Evolutionary conservation across 495 filamentous ascomycete genomes (phyloP).

Genomic region (Entonaema liquescens): DNA sequence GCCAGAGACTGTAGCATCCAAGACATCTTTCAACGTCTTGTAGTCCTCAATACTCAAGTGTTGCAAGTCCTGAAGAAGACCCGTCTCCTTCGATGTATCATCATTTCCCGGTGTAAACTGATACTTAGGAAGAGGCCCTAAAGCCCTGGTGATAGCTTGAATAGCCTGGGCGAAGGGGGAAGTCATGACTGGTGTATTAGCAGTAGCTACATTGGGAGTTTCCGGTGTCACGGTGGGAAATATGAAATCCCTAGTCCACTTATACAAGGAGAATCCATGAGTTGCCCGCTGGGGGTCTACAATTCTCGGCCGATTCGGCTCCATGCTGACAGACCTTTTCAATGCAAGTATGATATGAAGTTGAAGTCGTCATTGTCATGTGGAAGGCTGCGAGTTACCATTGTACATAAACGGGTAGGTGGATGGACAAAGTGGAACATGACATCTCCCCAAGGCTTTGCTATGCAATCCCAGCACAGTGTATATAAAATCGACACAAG

Average conservation of each 20-base stretch:
- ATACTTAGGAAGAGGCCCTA: conserved; percentile 41
- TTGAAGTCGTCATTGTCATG: conserved; percentile 22
- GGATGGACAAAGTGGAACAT: not conserved
- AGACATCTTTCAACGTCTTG: conserved; percentile 46
- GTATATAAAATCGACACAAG: not conserved
- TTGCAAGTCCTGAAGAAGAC: conserved; percentile 41
- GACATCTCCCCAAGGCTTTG: not conserved
- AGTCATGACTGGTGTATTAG: conserved; percentile 20
- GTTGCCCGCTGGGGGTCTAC: not conserved
- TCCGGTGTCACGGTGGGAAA: not conserved
- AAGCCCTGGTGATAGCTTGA: conserved; percentile 44
- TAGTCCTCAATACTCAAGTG: conserved; percentile 44
- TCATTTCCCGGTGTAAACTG: conserved; percentile 44
- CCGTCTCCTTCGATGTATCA: conserved; percentile 37
- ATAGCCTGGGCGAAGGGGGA: conserved; percentile 27
- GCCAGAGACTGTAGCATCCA: conserved; percentile 47
- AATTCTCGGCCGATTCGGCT: conserved; percentile 3
- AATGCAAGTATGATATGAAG: conserved; percentile 4
- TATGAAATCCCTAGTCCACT: conserved; percentile 2
- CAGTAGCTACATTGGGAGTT: not conserved
- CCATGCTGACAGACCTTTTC: not conserved
- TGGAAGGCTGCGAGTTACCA: conserved; percentile 2
- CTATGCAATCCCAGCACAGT: not conserved
- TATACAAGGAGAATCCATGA: conserved; percentile 1
- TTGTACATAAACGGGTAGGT: not conserved